Evolutionary conservation across 2,329 filamentous ascomycete genomes (phyloP), one percentile per base, ranked within the genome.

Genomic region (Lasiodiplodia hormozganensis): DNA sequence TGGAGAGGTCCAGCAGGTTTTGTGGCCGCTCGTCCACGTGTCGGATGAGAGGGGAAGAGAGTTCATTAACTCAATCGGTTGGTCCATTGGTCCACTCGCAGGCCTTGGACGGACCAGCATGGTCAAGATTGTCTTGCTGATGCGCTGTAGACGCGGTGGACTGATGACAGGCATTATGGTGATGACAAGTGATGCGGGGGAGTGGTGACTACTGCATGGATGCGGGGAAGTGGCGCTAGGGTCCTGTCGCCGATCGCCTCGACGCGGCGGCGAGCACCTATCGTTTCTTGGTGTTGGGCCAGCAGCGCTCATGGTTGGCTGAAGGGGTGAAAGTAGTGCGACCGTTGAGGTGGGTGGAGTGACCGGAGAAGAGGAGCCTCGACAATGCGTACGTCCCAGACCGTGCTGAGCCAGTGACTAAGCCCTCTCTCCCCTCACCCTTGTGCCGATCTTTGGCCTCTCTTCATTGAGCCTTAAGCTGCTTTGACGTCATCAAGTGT

Each of bases 41-140:
- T 21, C 47, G 25, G 43, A 11, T n/a, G 60, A 62, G 60, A 62
- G 60, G 60, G 60, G 60, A 64, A 64, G 47, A 10, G 14, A 21
- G 21, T 52, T 47, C 60, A 64, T 52, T 52, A 64, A 31, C 28
- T 64, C 60, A 52, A 31, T 18, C 11, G 38, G 51, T 52, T 51
- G 16, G 12, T 28, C 60, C 31, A 2, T 52, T 62, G 5, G 40
- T n/a, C 40, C 58, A 62, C 10, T 49, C 14, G 21, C n/a, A n/a
- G 57, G 16, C 23, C 31, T 57, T 7, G 25, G 38, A 47, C 58
- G 21, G 58, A 62, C 58, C 16, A 10, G 40, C 11, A 25, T 11
- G 40, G 40, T 12, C 23, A 16, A 28, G 57, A 62, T 49, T 62
- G 57, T 38, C 57, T 49, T 62, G 28, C 57, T 49, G n/a, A 25